phyloP scores from a whole-genome alignment of 1,284 basidiomycete genomes.

The Stygiomarasmius scandens region DNA sequence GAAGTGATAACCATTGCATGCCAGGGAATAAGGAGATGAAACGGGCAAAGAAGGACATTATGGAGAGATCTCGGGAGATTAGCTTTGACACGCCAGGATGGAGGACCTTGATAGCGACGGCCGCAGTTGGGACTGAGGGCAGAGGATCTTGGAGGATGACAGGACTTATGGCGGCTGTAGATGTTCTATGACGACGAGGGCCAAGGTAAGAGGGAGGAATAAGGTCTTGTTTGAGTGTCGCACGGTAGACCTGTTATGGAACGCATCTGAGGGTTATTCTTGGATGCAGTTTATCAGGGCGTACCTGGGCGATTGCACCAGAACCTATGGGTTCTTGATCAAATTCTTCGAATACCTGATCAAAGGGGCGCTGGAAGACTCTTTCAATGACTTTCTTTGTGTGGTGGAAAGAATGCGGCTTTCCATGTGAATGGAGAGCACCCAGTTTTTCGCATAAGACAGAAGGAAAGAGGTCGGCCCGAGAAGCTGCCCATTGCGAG shows the following conservation, averaged over 20 bases:
- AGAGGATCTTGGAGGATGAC: constrained; percentile 62
- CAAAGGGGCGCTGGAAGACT: constrained; percentile 83
- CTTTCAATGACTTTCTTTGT: constrained; percentile 85
- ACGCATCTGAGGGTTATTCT: constrained; percentile 1
- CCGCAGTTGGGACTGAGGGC: constrained; percentile 72
- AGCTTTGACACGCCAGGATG: constrained; percentile 85
- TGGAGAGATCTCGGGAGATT: constrained; percentile 87
- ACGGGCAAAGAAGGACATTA: constrained; percentile 93
- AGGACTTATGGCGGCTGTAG: constrained; percentile 53
- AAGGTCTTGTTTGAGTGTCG: constrained; percentile 80
- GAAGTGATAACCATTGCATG: constrained; percentile 95
- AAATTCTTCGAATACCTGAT: constrained; percentile 93
- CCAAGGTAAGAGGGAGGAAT: constrained; percentile 81
- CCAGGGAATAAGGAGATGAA: constrained; percentile 84
- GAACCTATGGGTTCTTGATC: constrained; percentile 88
- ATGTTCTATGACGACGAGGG: constrained; percentile 58
- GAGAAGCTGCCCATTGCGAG: constrained; percentile 97
- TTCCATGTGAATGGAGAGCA: constrained; percentile 87
- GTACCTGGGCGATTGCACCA: constrained; percentile 96
- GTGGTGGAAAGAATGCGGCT: constrained; percentile 81
- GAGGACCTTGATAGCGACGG: constrained; percentile 95
- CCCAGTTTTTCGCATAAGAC: constrained; percentile 88
- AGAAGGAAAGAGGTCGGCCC: constrained; percentile 94
- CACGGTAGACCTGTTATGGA: constrained; percentile 75
- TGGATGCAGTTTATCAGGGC: constrained; percentile 18